Percentiles rank a stretch among this genome's conserved stretches.
Evolutionary conservation across 305 asterid species (phyloP).

Genomic region (Solanum hybrid): DNA sequence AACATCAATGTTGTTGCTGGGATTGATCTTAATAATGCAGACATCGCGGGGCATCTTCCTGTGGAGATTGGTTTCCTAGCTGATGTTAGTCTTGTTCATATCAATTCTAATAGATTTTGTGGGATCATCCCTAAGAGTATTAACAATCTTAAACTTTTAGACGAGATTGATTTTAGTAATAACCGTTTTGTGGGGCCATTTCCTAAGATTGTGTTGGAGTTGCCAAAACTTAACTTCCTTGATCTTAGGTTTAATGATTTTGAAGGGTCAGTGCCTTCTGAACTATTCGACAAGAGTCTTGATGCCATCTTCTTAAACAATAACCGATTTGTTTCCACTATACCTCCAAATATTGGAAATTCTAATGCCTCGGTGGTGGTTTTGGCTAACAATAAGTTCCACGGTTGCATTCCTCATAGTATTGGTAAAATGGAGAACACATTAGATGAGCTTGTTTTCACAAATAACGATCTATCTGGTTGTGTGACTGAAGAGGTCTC

Average conservation of each 20-base stretch:
- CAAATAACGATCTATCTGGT: slow-evolving; percentile 21
- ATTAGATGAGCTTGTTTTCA: slow-evolving; percentile 15
- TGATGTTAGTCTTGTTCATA: slow-evolving; percentile 9
- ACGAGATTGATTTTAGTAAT: slow-evolving; percentile 12
- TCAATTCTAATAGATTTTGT: slow-evolving; percentile 13
- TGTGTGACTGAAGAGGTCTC: slow-evolving; percentile 26
- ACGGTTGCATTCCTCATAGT: slow-evolving; percentile 27
- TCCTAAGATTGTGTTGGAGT: slow-evolving; percentile 1
- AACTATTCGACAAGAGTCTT: slow-evolving; percentile 16
- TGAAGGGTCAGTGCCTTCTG: slow-evolving; percentile 10
- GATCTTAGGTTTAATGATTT: slow-evolving; percentile 12
- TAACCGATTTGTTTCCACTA: slow-evolving; percentile 14
- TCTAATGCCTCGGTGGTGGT: slow-evolving; percentile 24
- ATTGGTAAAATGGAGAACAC: slow-evolving; percentile 23
- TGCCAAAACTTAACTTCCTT: slow-evolving; percentile 5
- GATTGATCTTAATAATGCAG: slow-evolving; percentile 12
- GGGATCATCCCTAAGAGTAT: slow-evolving; percentile 7
- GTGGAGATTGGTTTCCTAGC: slow-evolving; percentile 7
- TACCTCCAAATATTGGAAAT: slow-evolving; percentile 28
- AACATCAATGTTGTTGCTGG: slow-evolving; percentile 24
- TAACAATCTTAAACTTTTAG: background rate
- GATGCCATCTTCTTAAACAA: slow-evolving; percentile 27
- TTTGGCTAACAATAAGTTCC: slow-evolving; percentile 19
- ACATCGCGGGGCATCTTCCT: slow-evolving; percentile 16
- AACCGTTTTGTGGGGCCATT: slow-evolving; percentile 14